Base-by-base conservation (phyloP, 2,329 filamentous ascomycete species). In the Epichloe coenophiala region DNA sequence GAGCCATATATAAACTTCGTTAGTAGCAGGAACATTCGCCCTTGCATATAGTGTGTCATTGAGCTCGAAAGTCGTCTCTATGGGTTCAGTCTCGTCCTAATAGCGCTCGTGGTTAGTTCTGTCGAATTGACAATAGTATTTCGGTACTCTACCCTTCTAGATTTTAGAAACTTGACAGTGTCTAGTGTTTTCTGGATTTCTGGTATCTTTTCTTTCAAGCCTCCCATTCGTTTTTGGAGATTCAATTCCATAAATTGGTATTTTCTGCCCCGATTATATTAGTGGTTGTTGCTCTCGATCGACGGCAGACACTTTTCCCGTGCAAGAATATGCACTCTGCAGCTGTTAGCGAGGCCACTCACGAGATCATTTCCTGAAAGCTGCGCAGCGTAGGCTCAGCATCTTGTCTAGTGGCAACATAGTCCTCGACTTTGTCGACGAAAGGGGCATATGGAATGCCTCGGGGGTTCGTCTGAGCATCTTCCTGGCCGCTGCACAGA, bases 171-270 rank as follows among this genome's bases (percentile, higher is more conserved):
- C 52, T 75, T 77, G 47, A 97, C 91, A 17, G 88, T 93, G 53
- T 97, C 91, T 53, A 97, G 71, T 1, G 93, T 97, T 75, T 96
- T 96, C 61, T 88, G 83, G 57, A 98, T 97, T 65, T 98, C 93
- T 0, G 93, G 93, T 58, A 98, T 89, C 73, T 97, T 98, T 63
- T 96, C 90, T 62, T 84, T 86, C 51, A 98, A 72, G 2, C 90
- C 89, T 4, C 77, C 75, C 49, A 86, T 84, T 45, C 93, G 80
- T 56, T 88, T 79, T 67, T 95, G 85, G 53, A 93, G 86, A 68
- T 95, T 97, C 65, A 85, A 75, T 71, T 97, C 89, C 93, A 98
- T 98, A 71, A 97, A 98, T 68, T 97, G 93, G 73, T 98, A 98
- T 77, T 98, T 98, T 60, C 89, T 95, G 64, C 23, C 27, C 47